Percentiles rank a stretch among this genome's conserved stretches.
Evolutionary conservation across 345 rosid species (phyloP).

Genomic region (Populus ilicifolia): DNA sequence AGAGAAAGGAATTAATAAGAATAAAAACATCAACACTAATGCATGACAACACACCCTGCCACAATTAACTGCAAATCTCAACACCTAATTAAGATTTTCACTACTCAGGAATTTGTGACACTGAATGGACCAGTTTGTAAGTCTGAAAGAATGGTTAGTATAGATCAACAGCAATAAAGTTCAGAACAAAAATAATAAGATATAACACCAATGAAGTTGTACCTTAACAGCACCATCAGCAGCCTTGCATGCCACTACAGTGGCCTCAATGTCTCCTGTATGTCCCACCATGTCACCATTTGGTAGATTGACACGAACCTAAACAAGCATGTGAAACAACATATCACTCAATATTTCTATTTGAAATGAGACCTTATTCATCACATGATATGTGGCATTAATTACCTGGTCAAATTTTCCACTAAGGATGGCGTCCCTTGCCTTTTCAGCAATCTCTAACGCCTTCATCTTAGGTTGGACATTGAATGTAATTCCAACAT

Average conservation of each 20-base stretch:
- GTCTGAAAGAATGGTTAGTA: neutral
- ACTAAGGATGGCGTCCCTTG: slow-evolving; percentile 80
- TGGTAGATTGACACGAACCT: slow-evolving; percentile 90
- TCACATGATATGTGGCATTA: neutral
- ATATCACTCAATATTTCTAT: neutral
- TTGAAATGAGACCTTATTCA: neutral
- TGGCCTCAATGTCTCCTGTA: slow-evolving; percentile 87
- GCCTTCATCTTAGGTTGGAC: slow-evolving; percentile 97
- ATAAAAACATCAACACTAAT: neutral
- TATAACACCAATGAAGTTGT: neutral
- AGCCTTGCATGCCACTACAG: slow-evolving; percentile 80
- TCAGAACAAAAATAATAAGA: neutral
- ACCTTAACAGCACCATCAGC: slow-evolving; percentile 94
- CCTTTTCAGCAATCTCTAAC: slow-evolving; percentile 75
- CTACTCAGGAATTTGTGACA: neutral
- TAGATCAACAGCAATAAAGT: neutral
- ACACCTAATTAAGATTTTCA: neutral
- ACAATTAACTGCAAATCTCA: neutral
- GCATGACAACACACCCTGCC: neutral
- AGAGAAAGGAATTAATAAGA: neutral
- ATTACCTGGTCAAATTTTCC: slow-evolving; percentile 80
- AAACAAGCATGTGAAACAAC: slow-evolving; percentile 4
- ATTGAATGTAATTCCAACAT: slow-evolving; percentile 84
- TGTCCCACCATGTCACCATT: slow-evolving; percentile 99
- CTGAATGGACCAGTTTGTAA: neutral